These are phyloP conservation scores for Vanilla planifolia DNA, from an alignment of 106 monocot genomes.

Conservation along the genomic window DNA sequence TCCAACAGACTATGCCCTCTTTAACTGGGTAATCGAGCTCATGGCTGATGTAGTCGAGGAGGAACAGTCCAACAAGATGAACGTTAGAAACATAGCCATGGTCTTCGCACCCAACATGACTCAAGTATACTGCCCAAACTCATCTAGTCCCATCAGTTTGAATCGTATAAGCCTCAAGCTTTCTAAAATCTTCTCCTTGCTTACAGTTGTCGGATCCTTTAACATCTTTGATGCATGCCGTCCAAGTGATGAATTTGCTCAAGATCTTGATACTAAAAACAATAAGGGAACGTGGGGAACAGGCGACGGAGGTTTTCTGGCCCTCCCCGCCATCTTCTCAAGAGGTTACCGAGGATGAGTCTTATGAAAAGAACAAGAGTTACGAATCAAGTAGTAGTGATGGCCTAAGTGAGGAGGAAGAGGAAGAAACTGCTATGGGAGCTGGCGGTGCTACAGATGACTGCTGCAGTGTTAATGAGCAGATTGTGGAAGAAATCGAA, in stretches of 20 bases:
- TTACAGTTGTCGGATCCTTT: conserved; percentile 51
- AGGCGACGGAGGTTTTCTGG: conserved; percentile 1
- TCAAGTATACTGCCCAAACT: conserved; percentile 6
- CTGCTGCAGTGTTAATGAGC: conserved; percentile 1
- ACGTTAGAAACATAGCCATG: conserved; percentile 21
- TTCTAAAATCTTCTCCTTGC: not conserved
- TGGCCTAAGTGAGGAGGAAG: not conserved
- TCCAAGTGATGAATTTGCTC: conserved; percentile 66
- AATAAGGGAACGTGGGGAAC: conserved; percentile 31
- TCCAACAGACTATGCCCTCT: conserved; percentile 14
- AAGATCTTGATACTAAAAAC: conserved; percentile 27
- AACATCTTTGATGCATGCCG: conserved; percentile 53
- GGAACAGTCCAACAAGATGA: conserved; percentile 23
- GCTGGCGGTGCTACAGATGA: not conserved
- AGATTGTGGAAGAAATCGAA: conserved; percentile 1
- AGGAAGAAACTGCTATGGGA: not conserved
- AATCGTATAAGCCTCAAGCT: not conserved
- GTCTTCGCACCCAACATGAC: conserved; percentile 27
- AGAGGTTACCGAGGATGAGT: not conserved
- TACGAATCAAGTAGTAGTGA: conserved; percentile 5
- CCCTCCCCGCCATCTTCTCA: conserved; percentile 11
- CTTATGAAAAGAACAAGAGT: not conserved
- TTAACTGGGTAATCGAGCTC: conserved; percentile 18
- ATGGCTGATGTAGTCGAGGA: conserved; percentile 23
- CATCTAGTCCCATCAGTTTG: not conserved